Evolutionary conservation across 192 early-diverging fungal genomes (phyloP).

Genomic region (Mortierella alpina): DNA sequence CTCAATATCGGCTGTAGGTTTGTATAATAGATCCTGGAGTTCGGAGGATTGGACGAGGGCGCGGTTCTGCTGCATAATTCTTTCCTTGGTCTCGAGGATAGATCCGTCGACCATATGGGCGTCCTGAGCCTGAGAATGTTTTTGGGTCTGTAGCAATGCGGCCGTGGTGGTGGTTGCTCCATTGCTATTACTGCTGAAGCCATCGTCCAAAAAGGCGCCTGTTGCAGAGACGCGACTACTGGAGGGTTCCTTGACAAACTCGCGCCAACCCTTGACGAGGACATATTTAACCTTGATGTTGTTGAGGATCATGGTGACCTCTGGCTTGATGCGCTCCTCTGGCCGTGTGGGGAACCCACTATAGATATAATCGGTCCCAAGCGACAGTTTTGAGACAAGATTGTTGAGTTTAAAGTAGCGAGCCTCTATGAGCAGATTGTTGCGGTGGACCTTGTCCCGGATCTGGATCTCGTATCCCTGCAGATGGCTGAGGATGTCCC

Average conservation of each 20-base stretch:
- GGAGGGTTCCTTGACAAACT: background rate
- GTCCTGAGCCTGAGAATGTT: background rate
- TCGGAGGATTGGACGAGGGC: slow-evolving; percentile 12
- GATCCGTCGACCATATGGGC: background rate
- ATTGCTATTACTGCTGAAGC: background rate
- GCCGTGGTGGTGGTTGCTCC: background rate
- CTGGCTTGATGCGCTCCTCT: slow-evolving; percentile 42
- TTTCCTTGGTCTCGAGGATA: slow-evolving; percentile 17
- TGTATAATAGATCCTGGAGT: slow-evolving; percentile 44
- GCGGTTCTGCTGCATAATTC: slow-evolving; percentile 34
- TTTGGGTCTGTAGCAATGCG: background rate
- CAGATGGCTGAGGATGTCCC: slow-evolving; percentile 63
- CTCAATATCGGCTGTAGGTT: slow-evolving; percentile 32
- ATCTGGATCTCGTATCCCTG: slow-evolving; percentile 68
- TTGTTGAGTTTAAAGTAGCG: slow-evolving; percentile 57
- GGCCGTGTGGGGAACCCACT: slow-evolving; percentile 41
- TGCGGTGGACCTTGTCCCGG: slow-evolving; percentile 63
- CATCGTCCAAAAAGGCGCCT: background rate
- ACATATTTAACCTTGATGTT: slow-evolving; percentile 45
- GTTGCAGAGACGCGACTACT: background rate
- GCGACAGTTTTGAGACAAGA: slow-evolving; percentile 39
- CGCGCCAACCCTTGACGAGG: slow-evolving; percentile 40
- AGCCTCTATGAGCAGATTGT: slow-evolving; percentile 65
- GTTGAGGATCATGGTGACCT: slow-evolving; percentile 41
- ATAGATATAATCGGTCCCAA: slow-evolving; percentile 33